phyloP scores from a whole-genome alignment of 163 green algal genomes.

The Picocystis sp. region DNA sequence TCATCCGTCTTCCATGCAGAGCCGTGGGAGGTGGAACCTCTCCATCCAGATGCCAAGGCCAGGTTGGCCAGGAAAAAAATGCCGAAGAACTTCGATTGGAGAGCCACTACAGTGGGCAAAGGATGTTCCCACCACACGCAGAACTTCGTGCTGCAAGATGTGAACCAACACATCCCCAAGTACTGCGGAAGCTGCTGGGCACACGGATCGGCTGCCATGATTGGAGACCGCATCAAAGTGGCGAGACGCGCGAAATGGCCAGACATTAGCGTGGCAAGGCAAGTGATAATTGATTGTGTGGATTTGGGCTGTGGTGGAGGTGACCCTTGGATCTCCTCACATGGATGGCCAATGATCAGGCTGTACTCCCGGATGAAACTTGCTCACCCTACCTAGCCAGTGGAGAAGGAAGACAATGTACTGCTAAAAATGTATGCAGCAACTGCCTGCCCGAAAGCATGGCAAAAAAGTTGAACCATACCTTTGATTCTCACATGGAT shows the following conservation, averaged over 20 bases:
- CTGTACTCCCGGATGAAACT: background rate
- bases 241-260: slow-evolving; percentile 22
- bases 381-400: background rate
- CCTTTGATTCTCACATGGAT: slow-evolving; percentile 1
- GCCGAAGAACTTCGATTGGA: slow-evolving; percentile 26
- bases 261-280: slow-evolving; percentile 55
- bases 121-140: background rate
- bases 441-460: slow-evolving; percentile 35
- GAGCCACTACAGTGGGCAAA: slow-evolving; percentile 1
- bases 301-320: slow-evolving; percentile 52
- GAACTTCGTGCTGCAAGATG: background rate
- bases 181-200: slow-evolving; percentile 63
- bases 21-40: too few relatives aligned
- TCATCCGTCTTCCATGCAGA: too few relatives aligned
- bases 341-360: slow-evolving; percentile 34
- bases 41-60: too few relatives aligned
- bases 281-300: slow-evolving; percentile 68
- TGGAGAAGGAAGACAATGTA: slow-evolving; percentile 24
- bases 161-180: slow-evolving; percentile 6
- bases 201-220: slow-evolving; percentile 48
- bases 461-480: background rate
- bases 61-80: slow-evolving; percentile 8
- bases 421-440: slow-evolving; percentile 31
- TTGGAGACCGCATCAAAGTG: slow-evolving; percentile 52
- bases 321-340: slow-evolving; percentile 58